A percentile compares a stretch with the other conserved stretches of the same genome.
Evolutionary conservation across 179 eudicot genomes (phyloP).

Genomic region (Pouteria campechiana): DNA sequence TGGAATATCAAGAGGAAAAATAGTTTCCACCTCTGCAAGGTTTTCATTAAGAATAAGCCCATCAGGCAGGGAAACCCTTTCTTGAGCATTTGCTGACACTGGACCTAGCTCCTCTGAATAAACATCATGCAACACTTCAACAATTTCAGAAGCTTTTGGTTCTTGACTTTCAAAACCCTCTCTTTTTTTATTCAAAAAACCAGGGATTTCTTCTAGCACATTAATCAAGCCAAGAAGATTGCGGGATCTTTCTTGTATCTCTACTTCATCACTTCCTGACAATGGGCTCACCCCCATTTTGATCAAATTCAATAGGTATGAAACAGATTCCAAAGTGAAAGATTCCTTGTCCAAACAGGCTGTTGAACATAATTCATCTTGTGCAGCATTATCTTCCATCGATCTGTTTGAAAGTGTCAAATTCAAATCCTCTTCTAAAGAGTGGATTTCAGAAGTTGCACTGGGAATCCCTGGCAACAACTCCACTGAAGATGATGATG

Average conservation of each 20-base stretch:
- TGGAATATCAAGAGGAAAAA: slow-evolving; percentile 45
- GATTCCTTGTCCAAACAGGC: slow-evolving; percentile 8
- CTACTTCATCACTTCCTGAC: slow-evolving; percentile 59
- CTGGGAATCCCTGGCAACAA: slow-evolving; percentile 4
- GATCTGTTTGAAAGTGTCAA: slow-evolving; percentile 8
- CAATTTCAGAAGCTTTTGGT: slow-evolving; percentile 22
- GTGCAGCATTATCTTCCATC: slow-evolving; percentile 4
- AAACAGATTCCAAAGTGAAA: slow-evolving; percentile 24
- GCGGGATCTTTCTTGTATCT: slow-evolving; percentile 64
- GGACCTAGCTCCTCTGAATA: slow-evolving; percentile 80
- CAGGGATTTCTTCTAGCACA: slow-evolving; percentile 33
- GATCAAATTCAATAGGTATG: slow-evolving; percentile 30
- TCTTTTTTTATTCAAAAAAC: slow-evolving; percentile 13
- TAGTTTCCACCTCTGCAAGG: slow-evolving; percentile 53
- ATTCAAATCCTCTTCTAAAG: slow-evolving; percentile 6
- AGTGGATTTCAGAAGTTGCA: slow-evolving; percentile 5
- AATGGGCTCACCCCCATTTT: slow-evolving; percentile 44
- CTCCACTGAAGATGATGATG: slow-evolving; percentile 17
- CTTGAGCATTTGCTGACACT: slow-evolving; percentile 64
- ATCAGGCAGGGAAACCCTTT: slow-evolving; percentile 53
- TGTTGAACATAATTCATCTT: slow-evolving; percentile 7
- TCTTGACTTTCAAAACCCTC: slow-evolving; percentile 15
- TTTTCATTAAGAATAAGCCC: slow-evolving; percentile 50
- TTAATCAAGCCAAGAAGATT: slow-evolving; percentile 64
- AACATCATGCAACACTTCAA: slow-evolving; percentile 34